Conservation (phyloP, 1,284 basidiomycete genomes). For the Apiotrichum gracile region DNA sequence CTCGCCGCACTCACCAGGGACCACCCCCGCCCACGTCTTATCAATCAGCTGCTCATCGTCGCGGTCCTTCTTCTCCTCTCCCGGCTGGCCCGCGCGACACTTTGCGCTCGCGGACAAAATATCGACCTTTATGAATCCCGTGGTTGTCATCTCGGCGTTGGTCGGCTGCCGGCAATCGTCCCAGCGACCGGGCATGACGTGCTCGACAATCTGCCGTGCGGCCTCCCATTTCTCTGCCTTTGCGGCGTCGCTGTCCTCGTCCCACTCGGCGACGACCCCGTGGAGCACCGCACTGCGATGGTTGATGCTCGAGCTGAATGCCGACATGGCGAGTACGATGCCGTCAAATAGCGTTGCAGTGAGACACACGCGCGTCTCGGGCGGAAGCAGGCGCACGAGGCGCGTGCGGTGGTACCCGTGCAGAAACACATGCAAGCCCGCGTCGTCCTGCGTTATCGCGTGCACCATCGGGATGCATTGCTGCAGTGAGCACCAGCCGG, state of each 20-base stretch:
- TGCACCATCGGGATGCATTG: conserved; percentile 13
- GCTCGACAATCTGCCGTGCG: conserved; percentile 16
- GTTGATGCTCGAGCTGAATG: conserved; percentile 28
- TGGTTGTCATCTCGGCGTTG: conserved; percentile 22
- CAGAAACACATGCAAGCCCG: neutral
- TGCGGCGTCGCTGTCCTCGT: conserved; percentile 1
- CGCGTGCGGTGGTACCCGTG: conserved; percentile 29
- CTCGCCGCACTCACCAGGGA: conserved; percentile 10
- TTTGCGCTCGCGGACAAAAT: conserved; percentile 21
- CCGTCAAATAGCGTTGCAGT: conserved; percentile 34
- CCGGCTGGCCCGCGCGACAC: conserved; percentile 18
- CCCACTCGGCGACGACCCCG: conserved; percentile 23
- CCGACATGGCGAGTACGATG: conserved; percentile 28
- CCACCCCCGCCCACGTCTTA: conserved; percentile 26
- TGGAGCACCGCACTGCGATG: conserved; percentile 34
- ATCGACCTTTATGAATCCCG: conserved; percentile 28
- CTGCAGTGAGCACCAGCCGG: neutral
- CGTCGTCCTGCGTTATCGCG: neutral
- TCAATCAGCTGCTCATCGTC: conserved; percentile 14
- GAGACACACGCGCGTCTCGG: conserved; percentile 27
- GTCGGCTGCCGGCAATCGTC: conserved; percentile 21
- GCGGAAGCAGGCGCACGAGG: conserved; percentile 22
- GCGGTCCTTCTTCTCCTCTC: conserved; percentile 24
- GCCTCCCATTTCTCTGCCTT: conserved; percentile 5
- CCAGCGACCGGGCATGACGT: conserved; percentile 24